Conservation (phyloP, 129 eudicot genomes). For the Cynara cardunculus region DNA sequence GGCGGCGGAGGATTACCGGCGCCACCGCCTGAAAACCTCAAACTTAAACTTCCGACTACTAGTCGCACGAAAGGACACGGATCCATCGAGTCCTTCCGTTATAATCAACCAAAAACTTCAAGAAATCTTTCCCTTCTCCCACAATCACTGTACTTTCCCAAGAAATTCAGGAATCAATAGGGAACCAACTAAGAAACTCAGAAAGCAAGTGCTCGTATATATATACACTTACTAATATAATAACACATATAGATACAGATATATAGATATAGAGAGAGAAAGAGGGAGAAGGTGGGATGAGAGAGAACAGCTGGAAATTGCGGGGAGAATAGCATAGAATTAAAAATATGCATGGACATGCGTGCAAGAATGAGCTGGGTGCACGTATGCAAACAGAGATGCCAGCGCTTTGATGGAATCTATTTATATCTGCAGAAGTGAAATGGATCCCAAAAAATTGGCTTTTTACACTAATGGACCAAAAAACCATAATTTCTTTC, state of each 20-base stretch:
- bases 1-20: slow-evolving; percentile 12
- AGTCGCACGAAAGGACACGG: slow-evolving; percentile 75
- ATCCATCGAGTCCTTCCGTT: slow-evolving; percentile 50
- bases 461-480: background rate
- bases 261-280: background rate
- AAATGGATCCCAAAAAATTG: background rate
- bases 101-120: background rate
- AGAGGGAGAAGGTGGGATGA: slow-evolving; percentile 1
- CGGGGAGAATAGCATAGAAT: background rate
- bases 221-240: background rate
- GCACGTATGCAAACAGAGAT: slow-evolving; percentile 51
- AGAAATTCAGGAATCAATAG: background rate
- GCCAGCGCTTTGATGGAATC: slow-evolving; percentile 31
- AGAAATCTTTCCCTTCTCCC: background rate
- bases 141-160: background rate
- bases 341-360: slow-evolving; percentile 25
- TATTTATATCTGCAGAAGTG: background rate
- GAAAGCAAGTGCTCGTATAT: slow-evolving; percentile 12
- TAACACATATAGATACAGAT: background rate
- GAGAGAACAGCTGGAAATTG: slow-evolving; percentile 22
- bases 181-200: background rate
- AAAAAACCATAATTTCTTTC: background rate
- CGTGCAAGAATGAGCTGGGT: slow-evolving; percentile 51
- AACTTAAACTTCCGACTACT: slow-evolving; percentile 38
- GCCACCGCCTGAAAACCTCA: slow-evolving; percentile 19